phyloP scores from a whole-genome alignment of 352 stramenopile genomes.

The Globisporangium carolinianum region DNA sequence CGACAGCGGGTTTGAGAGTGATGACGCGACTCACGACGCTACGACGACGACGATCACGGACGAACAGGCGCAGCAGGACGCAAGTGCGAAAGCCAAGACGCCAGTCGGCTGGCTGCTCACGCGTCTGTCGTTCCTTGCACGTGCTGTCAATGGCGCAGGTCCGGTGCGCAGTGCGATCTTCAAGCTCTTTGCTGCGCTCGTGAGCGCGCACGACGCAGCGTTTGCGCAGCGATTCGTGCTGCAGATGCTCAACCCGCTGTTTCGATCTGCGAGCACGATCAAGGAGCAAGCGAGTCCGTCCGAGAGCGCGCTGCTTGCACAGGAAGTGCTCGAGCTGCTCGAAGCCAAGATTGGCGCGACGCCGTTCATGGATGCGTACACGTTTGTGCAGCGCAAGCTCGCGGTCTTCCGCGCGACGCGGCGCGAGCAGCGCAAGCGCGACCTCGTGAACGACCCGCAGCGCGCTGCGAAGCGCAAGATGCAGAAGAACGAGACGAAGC shows the following conservation, averaged over 20 bases:
- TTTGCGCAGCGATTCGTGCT: slow-evolving; percentile 58
- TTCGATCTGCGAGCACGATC: slow-evolving; percentile 47
- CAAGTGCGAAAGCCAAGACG: slow-evolving; percentile 44
- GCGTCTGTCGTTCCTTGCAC: slow-evolving; percentile 73
- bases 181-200: slow-evolving; percentile 80
- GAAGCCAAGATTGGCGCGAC: slow-evolving; percentile 66
- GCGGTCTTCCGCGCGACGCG: slow-evolving; percentile 59
- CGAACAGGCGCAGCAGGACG: slow-evolving; percentile 36
- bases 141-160: slow-evolving; percentile 38
- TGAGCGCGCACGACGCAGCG: slow-evolving; percentile 41
- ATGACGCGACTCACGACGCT: slow-evolving; percentile 21
- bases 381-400: slow-evolving; percentile 81
- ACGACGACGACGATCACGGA: slow-evolving; percentile 17
- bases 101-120: slow-evolving; percentile 80
- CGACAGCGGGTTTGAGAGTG: slow-evolving; percentile 13
- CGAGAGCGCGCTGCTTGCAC: slow-evolving; percentile 53
- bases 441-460: slow-evolving; percentile 70
- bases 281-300: slow-evolving; percentile 44
- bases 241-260: slow-evolving; percentile 83
- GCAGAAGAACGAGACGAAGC: slow-evolving; percentile 84
- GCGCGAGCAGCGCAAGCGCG: slow-evolving; percentile 72
- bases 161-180: slow-evolving; percentile 70
- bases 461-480: slow-evolving; percentile 72
- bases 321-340: slow-evolving; percentile 84
- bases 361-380: slow-evolving; percentile 77